Evolutionary conservation across 306 rosid species (phyloP).

Genomic region (Styphnolobium japonicum): DNA sequence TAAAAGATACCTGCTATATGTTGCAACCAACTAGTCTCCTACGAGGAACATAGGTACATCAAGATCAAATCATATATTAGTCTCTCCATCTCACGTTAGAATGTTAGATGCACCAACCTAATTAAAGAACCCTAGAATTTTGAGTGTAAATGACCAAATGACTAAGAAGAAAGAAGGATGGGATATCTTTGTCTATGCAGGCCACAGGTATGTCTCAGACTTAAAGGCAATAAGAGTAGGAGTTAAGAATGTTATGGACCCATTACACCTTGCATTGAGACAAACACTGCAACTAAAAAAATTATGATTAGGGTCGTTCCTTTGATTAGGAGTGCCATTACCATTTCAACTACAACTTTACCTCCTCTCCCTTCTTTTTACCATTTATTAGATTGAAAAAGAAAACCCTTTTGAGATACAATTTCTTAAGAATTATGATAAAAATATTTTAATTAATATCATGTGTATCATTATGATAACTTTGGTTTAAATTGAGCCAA

Average conservation of each 20-base stretch:
- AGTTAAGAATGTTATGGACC: constrained; percentile 70
- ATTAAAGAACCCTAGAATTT: neutral
- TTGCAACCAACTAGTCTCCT: too few species aligned
- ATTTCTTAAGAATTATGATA: neutral
- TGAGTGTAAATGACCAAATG: neutral
- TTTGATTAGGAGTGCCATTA: neutral
- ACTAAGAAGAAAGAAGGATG: constrained; percentile 40
- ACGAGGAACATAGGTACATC: neutral
- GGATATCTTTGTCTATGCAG: constrained; percentile 78
- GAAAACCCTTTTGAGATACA: neutral
- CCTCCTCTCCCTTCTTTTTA: neutral
- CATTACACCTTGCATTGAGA: constrained; percentile 61
- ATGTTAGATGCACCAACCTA: neutral
- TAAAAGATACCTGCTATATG: too few species aligned
- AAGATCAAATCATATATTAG: neutral
- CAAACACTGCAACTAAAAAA: constrained; percentile 74
- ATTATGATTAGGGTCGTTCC: constrained; percentile 6
- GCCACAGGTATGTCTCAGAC: constrained; percentile 64
- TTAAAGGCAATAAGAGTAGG: constrained; percentile 57
- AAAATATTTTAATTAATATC: neutral
- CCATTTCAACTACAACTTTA: neutral
- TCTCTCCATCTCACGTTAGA: neutral
- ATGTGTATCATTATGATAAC: neutral
- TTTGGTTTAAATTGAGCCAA: neutral
- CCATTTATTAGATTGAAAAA: neutral